A percentile compares a stretch with the other conserved stretches of the same genome.
Conservation (phyloP, 2,329 filamentous ascomycete genomes). For the Colletotrichum chrysophilum region DNA sequence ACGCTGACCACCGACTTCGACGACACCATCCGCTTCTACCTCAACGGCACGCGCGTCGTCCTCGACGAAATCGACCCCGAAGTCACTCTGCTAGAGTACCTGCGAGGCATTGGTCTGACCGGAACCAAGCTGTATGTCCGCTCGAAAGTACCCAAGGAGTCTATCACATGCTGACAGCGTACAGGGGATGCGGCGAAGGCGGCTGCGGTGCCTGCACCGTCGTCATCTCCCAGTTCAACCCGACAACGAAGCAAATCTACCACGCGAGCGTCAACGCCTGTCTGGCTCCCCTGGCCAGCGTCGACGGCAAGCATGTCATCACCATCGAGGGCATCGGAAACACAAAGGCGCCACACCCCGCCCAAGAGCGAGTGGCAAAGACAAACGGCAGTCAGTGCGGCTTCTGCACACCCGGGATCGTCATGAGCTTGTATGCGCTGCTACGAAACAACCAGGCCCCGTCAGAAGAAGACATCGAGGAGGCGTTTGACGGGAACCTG, state of each 20-base stretch:
- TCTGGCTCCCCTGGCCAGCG: slow-evolving; percentile 86
- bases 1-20: slow-evolving; percentile 79
- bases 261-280: slow-evolving; percentile 98
- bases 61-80: slow-evolving; percentile 91
- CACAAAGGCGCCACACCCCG: slow-evolving; percentile 83
- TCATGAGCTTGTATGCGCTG: slow-evolving; percentile 96
- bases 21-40: slow-evolving; percentile 88
- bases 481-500: slow-evolving; percentile 95
- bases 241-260: slow-evolving; percentile 90
- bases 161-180: not conserved
- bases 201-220: slow-evolving; percentile 97
- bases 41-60: slow-evolving; percentile 90
- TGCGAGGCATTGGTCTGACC: slow-evolving; percentile 90
- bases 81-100: slow-evolving; percentile 88
- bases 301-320: slow-evolving; percentile 98
- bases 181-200: slow-evolving; percentile 87
- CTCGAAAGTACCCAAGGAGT: not conserved
- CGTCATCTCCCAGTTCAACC: slow-evolving; percentile 91
- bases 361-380: slow-evolving; percentile 89
- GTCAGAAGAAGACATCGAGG: slow-evolving; percentile 84
- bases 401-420: slow-evolving; percentile 97
- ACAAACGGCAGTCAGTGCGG: slow-evolving; percentile 91
- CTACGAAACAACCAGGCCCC: slow-evolving; percentile 83
- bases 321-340: slow-evolving; percentile 96
- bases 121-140: slow-evolving; percentile 80